Evolutionary conservation across 345 rosid genomes (phyloP), one percentile per base, ranked within the genome.

Genomic region (Schrenkiella parvula): DNA sequence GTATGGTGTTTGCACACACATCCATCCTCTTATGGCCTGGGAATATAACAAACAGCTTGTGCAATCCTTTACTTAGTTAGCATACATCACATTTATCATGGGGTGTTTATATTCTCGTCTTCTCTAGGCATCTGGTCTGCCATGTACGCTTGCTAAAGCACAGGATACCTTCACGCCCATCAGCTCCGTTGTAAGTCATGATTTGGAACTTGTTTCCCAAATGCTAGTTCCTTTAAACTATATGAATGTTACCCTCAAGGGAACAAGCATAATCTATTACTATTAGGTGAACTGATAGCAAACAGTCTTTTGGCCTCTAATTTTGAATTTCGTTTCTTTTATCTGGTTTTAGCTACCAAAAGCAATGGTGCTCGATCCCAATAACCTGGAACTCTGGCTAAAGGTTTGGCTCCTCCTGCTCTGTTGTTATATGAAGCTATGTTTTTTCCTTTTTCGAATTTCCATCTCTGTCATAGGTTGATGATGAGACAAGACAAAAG

Each of bases 111-210:
- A 18, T 53, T 62, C 34, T 60, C 6, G 47, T 71, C 74, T 28
- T 74, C 34, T 53, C 10, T 78, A 91, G 97, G 80, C 99, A 72
- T 87, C 89, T 63, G 95, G 99, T 70, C 97, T 95, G 64, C 99
- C 97, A 9, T 89, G 96, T 93, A 88, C 92, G 38, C 86, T 91
- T 63, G 91, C 96, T 39, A 91, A 95, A 80, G 99, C 89, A 46
- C 93, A 87, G 78, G 99, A 91, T 68, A 91, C 97, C 15, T 95
- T 91, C 75, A 89, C 99, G 4, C 96, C 97, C 2, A 91, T 95
- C 73, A 89, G 93, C 72, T 83, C 93, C 50, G 84, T 89, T 75
- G 97, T 91, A 82, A 86, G 96, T 76, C 53, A 62, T 64, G 12
- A 52, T 59, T 42, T 57, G 38, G 1, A 71, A 53, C 53, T 11